phyloP scores from a whole-genome alignment of 2,329 filamentous ascomycete species.

The Diaporthe nobilis region DNA sequence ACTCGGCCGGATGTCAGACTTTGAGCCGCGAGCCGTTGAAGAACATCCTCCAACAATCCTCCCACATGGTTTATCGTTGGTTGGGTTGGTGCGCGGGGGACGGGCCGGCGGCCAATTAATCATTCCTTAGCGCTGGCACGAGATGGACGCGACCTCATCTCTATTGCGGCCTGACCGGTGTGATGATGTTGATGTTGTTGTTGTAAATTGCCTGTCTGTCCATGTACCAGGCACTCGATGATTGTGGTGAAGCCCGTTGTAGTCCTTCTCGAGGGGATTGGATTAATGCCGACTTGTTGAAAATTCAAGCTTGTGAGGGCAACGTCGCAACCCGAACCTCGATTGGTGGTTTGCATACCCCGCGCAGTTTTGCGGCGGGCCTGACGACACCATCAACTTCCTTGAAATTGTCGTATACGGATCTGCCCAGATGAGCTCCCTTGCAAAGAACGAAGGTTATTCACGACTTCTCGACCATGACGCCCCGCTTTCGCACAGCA shows the following conservation, averaged over 20 bases:
- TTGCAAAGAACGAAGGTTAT: slow-evolving; percentile 7
- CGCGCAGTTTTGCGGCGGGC: neutral
- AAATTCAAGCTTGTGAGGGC: neutral
- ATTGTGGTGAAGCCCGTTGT: neutral
- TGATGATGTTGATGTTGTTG: neutral
- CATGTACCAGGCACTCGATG: neutral
- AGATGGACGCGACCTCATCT: slow-evolving; percentile 12
- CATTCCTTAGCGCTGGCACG: slow-evolving; percentile 20
- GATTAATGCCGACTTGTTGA: neutral
- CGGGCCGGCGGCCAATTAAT: slow-evolving; percentile 11
- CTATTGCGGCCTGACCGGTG: slow-evolving; percentile 3
- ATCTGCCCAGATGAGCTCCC: neutral
- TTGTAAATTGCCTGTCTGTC: neutral
- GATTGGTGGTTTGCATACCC: neutral
- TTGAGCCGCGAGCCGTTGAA: slow-evolving; percentile 25
- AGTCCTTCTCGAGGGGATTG: neutral
- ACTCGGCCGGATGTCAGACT: neutral
- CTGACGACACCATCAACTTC: neutral
- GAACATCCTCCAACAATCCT: neutral
- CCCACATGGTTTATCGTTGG: slow-evolving; percentile 27
- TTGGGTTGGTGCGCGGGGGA: slow-evolving; percentile 6
- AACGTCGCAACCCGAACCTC: neutral
- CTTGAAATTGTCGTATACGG: neutral
- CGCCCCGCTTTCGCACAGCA: slow-evolving; percentile 10
- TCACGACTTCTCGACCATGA: neutral